A percentile compares a stretch with the other conserved stretches of the same genome.
Conservation (phyloP, 768 basidiomycete genomes). For the Hortiboletus campestris region DNA sequence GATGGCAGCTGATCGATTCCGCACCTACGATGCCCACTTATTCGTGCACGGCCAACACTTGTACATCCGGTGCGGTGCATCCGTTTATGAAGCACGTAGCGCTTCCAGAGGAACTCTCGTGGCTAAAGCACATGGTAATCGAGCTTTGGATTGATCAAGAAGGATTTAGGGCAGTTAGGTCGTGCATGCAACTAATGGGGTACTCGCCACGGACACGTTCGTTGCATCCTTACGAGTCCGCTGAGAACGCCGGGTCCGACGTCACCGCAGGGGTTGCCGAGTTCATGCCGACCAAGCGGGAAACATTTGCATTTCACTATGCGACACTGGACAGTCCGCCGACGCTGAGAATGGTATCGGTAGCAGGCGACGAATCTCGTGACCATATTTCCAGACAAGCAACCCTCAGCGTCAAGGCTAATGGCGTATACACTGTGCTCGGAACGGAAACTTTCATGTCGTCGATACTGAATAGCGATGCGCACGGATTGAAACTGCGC, state of each 20-base stretch:
- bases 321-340: conserved; percentile 65
- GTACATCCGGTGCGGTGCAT: conserved; percentile 4
- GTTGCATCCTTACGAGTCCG: conserved; percentile 20
- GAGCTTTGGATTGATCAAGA: conserved; percentile 63
- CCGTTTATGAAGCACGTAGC: conserved; percentile 11
- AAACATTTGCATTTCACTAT: conserved; percentile 70
- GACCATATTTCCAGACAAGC: conserved; percentile 82
- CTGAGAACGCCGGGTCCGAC: conserved; percentile 29
- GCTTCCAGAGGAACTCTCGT: conserved; percentile 43
- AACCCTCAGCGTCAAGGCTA: conserved; percentile 60
- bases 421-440: conserved; percentile 73
- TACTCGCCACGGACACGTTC: no score
- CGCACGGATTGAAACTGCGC: no score
- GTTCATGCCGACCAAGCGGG: conserved; percentile 59
- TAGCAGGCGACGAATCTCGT: conserved; percentile 62
- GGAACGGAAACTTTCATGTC: conserved; percentile 52
- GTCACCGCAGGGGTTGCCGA: conserved; percentile 49
- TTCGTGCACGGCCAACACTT: conserved; percentile 4
- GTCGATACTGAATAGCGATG: conserved; percentile 11
- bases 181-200: no score
- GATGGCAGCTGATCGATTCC: conserved; percentile 15
- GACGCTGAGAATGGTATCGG: conserved; percentile 64
- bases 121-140: conserved; percentile 51
- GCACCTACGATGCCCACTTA: conserved; percentile 2
- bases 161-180: no score